phyloP scores from a whole-genome alignment of 1,284 basidiomycete species.

The Microbotryum saponariae region DNA sequence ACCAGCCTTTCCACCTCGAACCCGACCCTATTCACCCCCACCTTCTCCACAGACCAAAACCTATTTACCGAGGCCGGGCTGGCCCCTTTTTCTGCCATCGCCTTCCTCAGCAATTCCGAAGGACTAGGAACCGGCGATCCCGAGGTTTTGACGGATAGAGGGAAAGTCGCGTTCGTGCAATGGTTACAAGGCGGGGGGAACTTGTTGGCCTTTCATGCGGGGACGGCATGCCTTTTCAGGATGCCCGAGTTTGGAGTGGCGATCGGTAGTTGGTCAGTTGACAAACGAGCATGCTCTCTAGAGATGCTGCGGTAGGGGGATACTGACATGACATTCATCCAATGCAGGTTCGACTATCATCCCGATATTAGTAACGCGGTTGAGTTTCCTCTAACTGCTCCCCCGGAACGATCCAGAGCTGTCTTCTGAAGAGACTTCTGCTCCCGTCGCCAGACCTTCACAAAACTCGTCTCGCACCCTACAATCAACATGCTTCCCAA shows the following conservation, averaged over 20 bases:
- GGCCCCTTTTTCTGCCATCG: slow-evolving; percentile 18
- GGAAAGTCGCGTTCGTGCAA: slow-evolving; percentile 14
- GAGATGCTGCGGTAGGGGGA: neutral
- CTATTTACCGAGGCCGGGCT: slow-evolving; percentile 16
- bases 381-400: neutral
- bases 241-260: slow-evolving; percentile 23
- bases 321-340: neutral
- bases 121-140: slow-evolving; percentile 4
- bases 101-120: slow-evolving; percentile 23
- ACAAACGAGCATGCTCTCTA: neutral
- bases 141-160: slow-evolving; percentile 2
- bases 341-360: slow-evolving; percentile 25
- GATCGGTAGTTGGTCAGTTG: slow-evolving; percentile 22
- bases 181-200: slow-evolving; percentile 21
- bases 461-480: slow-evolving; percentile 18
- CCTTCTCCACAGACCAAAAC: slow-evolving; percentile 15
- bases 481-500: slow-evolving; percentile 25
- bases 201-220: slow-evolving; percentile 25
- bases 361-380: slow-evolving; percentile 21
- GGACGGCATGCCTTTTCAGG: slow-evolving; percentile 27
- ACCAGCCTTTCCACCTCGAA: neutral
- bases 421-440: neutral
- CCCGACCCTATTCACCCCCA: slow-evolving; percentile 9
- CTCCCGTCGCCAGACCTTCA: slow-evolving; percentile 19
- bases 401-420: neutral